Evolutionary conservation across 306 rosid species (phyloP), one percentile per base, ranked within the genome.

Genomic region (Acacia crassicarpa): DNA sequence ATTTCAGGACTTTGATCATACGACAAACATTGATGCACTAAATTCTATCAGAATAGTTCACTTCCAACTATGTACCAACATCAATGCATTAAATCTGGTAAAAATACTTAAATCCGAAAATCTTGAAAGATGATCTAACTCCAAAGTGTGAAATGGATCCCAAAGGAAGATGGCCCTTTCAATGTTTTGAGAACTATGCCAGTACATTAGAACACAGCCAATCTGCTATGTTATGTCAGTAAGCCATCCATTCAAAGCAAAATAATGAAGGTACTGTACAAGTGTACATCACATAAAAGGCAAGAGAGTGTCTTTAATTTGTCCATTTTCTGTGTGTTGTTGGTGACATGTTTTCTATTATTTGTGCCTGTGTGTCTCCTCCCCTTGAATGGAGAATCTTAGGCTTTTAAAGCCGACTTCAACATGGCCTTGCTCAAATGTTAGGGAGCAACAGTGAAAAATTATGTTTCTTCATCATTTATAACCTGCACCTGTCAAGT

Each of bases 381-480:
- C 67, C 51, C 38, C 35, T 23, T 67, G 40, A 71, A 20, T 17
- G 11, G 22, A 4, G 62, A 75, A 22, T 70, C 70, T 75, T 43
- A 32, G 5, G 16, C 17, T 45, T 25, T 58, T 51, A 51, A 56
- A 59, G 58, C 62, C 46, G 54, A 17, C 66, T 48, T 59, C 20
- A 69, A 61, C 82, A 80, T 72, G 80, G 25, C 48, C 67, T 75
- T 53, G 80, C 84, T 51, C 61, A 79, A 58, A 79, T 61, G 54
- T 74, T 43, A 17, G 73, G 84, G 74, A 41, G 70, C 62, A 79
- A 61, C 4, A 19, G 20, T 16, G 20, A 25, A 23, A 68, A 75
- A 61, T 9, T 8, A 51, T 17, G 72, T 27, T 4, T 62, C 22
- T 63, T 54, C 25, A 38, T 72, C 69, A 33, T 72, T 56, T 44